Evolutionary conservation across 2,329 filamentous ascomycete species (phyloP).

Genomic region (Aspergillus calidoustus): DNA sequence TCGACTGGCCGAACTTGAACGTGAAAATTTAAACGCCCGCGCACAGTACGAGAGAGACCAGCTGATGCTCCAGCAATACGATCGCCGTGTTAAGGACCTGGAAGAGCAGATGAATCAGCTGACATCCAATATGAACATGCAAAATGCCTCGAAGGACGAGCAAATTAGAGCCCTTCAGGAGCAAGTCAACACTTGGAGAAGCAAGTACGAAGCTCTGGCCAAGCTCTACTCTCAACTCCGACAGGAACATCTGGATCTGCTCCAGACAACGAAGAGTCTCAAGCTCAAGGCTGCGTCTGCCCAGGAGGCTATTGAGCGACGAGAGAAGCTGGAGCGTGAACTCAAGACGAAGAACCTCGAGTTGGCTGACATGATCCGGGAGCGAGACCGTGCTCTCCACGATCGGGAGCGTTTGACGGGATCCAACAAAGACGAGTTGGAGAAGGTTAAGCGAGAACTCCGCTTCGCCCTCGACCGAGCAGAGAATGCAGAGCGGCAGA

Average conservation of each 20-base stretch:
- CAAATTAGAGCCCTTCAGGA: conserved; percentile 92
- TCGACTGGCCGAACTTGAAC: conserved; percentile 91
- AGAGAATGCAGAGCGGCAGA: conserved; percentile 88
- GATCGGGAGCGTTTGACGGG: conserved; percentile 88
- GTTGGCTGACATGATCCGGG: conserved; percentile 96
- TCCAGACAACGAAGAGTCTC: conserved; percentile 95
- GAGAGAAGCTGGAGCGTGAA: conserved; percentile 94
- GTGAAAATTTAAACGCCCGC: conserved; percentile 90
- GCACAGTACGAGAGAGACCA: conserved; percentile 98
- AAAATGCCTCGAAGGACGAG: conserved; percentile 87
- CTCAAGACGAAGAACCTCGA: conserved; percentile 99
- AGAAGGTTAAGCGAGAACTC: conserved; percentile 92
- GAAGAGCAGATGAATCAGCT: conserved; percentile 85
- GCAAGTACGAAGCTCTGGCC: conserved; percentile 94
- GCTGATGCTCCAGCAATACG: conserved; percentile 95
- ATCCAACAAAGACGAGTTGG: conserved; percentile 87
- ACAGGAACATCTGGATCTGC: conserved; percentile 89
- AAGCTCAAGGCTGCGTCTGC: conserved; percentile 96
- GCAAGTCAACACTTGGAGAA: conserved; percentile 96
- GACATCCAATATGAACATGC: conserved; percentile 80
- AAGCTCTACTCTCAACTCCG: conserved; percentile 97
- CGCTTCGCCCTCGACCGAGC: conserved; percentile 89
- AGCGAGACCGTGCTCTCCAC: conserved; percentile 89
- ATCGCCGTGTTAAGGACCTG: conserved; percentile 88
- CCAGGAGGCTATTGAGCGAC: conserved; percentile 91